These are phyloP conservation scores for Tetraselmis striata DNA, from an alignment of 139 green algal genomes.

Conservation along the genomic window DNA sequence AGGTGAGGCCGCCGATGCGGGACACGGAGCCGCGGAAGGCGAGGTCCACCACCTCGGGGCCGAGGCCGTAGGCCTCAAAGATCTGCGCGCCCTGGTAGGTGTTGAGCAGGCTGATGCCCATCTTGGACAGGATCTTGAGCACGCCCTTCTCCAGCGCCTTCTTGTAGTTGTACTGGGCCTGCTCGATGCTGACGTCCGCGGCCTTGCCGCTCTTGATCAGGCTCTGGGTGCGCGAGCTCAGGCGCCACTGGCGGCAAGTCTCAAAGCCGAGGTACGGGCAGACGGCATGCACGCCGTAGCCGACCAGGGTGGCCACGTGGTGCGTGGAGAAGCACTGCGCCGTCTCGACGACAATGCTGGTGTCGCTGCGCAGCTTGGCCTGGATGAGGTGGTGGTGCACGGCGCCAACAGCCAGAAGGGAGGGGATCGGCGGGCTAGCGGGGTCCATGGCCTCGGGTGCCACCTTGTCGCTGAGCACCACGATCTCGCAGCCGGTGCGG, in stretches of 20 bases:
- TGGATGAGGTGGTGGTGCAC: constrained; percentile 98
- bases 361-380: constrained; percentile 66
- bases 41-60: constrained; percentile 79
- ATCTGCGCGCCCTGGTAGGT: constrained; percentile 94
- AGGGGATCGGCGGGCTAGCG: constrained; percentile 70
- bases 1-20: constrained; percentile 90
- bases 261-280: constrained; percentile 96
- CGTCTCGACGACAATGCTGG: constrained; percentile 93
- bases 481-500: constrained; percentile 56
- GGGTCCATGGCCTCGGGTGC: constrained; percentile 34
- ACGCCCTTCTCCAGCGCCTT: constrained; percentile 92
- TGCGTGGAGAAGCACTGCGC: constrained; percentile 82
- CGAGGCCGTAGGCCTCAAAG: constrained; percentile 98
- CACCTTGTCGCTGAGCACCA: constrained; percentile 35
- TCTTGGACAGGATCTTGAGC: constrained; percentile 99
- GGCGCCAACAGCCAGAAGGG: constrained; percentile 84
- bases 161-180: constrained; percentile 88
- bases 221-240: constrained; percentile 61
- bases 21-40: constrained; percentile 78
- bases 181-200: constrained; percentile 54
- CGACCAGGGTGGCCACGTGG: constrained; percentile 86
- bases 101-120: constrained; percentile 96
- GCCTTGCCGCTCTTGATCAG: constrained; percentile 90
- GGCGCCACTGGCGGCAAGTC: constrained; percentile 89
- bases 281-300: constrained; percentile 93